These are phyloP conservation scores for Amanita phalloides DNA, from an alignment of 768 basidiomycete genomes.

Conservation along the genomic window DNA sequence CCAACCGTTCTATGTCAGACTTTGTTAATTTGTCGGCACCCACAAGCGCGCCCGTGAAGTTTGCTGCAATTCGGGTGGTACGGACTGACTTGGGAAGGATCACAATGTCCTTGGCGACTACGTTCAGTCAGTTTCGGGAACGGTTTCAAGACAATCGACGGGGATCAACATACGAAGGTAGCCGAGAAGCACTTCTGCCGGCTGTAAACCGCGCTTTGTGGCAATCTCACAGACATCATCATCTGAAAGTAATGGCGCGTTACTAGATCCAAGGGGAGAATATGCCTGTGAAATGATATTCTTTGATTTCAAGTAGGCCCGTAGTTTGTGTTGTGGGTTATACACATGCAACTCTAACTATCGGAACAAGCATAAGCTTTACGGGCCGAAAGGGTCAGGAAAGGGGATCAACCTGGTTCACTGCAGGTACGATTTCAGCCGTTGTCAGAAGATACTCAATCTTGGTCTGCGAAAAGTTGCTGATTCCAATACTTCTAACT, in stretches of 20 bases:
- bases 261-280: conserved; percentile 67
- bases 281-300: conserved; percentile 69
- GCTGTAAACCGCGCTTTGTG: conserved; percentile 38
- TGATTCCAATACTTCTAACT: conserved; percentile 59
- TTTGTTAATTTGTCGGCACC: conserved; percentile 35
- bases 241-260: conserved; percentile 56
- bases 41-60: conserved; percentile 38
- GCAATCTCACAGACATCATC: conserved; percentile 51
- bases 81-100: conserved; percentile 75
- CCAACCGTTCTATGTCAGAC: conserved; percentile 44
- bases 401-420: conserved; percentile 46
- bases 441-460: conserved; percentile 61
- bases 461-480: conserved; percentile 62
- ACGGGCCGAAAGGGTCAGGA: neutral
- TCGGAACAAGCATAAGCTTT: neutral
- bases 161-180: conserved; percentile 39
- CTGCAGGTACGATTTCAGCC: conserved; percentile 59
- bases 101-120: conserved; percentile 55
- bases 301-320: conserved; percentile 51
- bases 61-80: conserved; percentile 51
- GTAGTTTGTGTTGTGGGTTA: conserved; percentile 63
- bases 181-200: conserved; percentile 50
- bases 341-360: conserved; percentile 69
- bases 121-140: neutral
- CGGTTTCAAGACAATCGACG: neutral